phyloP scores from a whole-genome alignment of 2,329 filamentous ascomycete genomes.

The Botrytis sinoallii region DNA sequence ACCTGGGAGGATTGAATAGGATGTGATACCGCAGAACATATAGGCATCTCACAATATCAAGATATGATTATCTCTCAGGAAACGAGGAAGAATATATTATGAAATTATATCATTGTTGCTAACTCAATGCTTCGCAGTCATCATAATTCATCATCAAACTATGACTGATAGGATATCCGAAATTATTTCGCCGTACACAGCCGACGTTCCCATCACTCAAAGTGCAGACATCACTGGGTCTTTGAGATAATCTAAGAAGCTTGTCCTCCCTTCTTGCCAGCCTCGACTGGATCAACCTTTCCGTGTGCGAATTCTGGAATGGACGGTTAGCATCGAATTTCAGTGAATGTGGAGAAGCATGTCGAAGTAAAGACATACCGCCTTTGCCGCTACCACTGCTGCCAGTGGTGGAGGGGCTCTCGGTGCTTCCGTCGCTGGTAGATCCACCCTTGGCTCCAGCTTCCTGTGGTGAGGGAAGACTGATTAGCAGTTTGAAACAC shows the following conservation, averaged over 20 bases:
- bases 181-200: background rate
- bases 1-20: background rate
- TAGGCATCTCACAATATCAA: background rate
- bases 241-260: background rate
- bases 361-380: background rate
- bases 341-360: background rate
- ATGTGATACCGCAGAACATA: background rate
- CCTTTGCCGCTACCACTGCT: background rate
- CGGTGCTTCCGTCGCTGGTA: background rate
- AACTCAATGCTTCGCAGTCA: background rate
- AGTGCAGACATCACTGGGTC: background rate
- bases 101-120: background rate
- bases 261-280: constrained; percentile 41
- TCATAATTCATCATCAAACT: background rate
- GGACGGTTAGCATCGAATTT: background rate
- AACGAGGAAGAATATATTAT: background rate
- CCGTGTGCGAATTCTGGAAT: constrained; percentile 41
- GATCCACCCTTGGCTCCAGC: background rate
- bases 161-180: background rate
- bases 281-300: constrained; percentile 43
- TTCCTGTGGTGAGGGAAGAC: background rate
- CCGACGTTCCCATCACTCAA: background rate
- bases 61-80: background rate
- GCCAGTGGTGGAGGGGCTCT: background rate
- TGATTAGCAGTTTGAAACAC: background rate